Conservation (phyloP, 352 stramenopile genomes). For the Phytophthora pisi region DNA sequence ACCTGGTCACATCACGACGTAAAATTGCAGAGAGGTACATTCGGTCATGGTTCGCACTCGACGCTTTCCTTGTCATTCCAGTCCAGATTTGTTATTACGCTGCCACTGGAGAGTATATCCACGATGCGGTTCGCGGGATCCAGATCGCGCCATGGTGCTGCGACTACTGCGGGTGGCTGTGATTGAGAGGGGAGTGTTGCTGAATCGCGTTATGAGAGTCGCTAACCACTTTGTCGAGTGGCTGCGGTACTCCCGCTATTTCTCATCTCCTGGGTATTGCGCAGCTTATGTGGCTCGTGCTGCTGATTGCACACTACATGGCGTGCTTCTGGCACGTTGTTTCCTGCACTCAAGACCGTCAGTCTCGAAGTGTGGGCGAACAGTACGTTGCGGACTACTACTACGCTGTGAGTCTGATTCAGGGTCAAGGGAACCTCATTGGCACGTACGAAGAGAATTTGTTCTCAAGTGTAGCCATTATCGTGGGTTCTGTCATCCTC, state of each 20-base stretch:
- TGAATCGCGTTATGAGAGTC: not conserved
- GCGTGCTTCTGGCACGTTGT: slow-evolving; percentile 35
- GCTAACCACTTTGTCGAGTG: not conserved
- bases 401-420: slow-evolving; percentile 36
- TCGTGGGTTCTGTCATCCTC: slow-evolving; percentile 50
- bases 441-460: slow-evolving; percentile 28
- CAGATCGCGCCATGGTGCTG: not conserved
- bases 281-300: not conserved
- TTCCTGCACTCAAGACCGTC: not conserved
- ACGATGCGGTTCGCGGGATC: not conserved
- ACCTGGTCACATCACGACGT: slow-evolving; percentile 12
- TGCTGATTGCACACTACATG: slow-evolving; percentile 1
- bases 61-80: slow-evolving; percentile 12
- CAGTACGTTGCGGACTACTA: slow-evolving; percentile 42
- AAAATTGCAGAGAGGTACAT: slow-evolving; percentile 11
- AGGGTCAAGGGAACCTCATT: slow-evolving; percentile 45
- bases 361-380: not conserved
- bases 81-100: slow-evolving; percentile 1
- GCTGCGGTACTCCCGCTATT: not conserved
- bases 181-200: not conserved
- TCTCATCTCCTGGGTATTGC: not conserved
- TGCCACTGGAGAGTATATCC: not conserved
- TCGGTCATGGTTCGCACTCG: slow-evolving; percentile 3
- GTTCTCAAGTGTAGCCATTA: slow-evolving; percentile 36
- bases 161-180: not conserved